Conservation (phyloP, 495 filamentous ascomycete species). For the Pseudoneurospora amorphoporcata region DNA sequence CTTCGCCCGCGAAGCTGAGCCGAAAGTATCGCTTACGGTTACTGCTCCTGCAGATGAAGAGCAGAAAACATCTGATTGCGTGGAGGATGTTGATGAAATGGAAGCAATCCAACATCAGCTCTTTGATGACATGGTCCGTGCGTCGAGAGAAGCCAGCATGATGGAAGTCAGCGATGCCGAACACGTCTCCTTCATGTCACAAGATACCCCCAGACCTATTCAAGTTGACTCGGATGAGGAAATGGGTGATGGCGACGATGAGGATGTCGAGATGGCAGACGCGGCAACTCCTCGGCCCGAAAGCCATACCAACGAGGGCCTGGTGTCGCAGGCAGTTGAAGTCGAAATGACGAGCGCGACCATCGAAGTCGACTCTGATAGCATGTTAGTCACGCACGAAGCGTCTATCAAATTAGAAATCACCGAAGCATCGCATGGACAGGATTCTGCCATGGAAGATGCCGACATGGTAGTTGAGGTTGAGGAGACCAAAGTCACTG, state of each 20-base stretch:
- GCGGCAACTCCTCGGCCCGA: neutral
- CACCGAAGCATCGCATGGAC: neutral
- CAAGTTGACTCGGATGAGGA: neutral
- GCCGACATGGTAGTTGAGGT: neutral
- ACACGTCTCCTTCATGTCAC: neutral
- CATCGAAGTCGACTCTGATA: neutral
- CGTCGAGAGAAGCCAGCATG: neutral
- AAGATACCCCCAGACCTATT: neutral
- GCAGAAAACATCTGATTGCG: neutral
- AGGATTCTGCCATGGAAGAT: neutral
- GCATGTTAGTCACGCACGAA: neutral
- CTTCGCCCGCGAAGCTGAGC: neutral
- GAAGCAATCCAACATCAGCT: neutral
- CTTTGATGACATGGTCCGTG: neutral
- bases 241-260: conserved; percentile 3
- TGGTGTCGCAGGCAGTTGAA: neutral
- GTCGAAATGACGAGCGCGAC: neutral
- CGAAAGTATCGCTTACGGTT: neutral
- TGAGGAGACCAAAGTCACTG: neutral
- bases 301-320: neutral
- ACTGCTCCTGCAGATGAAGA: neutral
- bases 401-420: neutral
- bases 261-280: conserved; percentile 7
- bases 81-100: neutral
- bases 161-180: neutral